Base-by-base conservation (phyloP, 768 basidiomycete genomes). In the Botryobasidium botryosum region DNA sequence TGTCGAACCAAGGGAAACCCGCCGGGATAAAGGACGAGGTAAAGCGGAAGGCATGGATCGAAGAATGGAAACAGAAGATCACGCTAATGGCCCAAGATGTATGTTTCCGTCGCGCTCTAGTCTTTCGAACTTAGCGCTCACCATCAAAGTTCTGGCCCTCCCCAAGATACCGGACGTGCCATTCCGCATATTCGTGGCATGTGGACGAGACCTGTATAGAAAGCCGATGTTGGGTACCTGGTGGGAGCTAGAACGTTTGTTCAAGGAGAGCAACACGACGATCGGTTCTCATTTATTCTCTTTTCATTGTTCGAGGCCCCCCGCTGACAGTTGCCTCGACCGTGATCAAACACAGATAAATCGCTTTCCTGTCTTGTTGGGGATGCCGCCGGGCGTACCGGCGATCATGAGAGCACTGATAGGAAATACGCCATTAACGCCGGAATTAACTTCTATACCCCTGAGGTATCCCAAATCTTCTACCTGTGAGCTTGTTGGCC, bases 161-260 rank as follows among this genome's bases (percentile, higher is more conserved):
- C 17, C 1, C 10, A 55, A 88, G 85, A 59, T 88, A n/a, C 68
- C 74, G 0, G 64, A 70, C 15, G 64, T 84, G 1, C 85, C 87
- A 0, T 79, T 94, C 54, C 74, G 72, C 35, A 51, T 92, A 28
- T 70, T 88, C 45, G 88, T 82, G 6, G 87, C 87, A 0, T 74
- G 69, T 2, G 73, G 68, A 4, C 75, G 68, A 51, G 87, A 92
- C 53, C 67, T 67, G 26, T 85, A 72, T 53, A 67, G 90, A 13
- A 94, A 94, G 59, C 90, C 90, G 3, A 78, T 84, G 67, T 74
- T 73, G 8, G 86, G 86, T 2, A 87, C 91, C 70, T 92, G 79
- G 77, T 64, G 70, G 46, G 76, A 77, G 50, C 60, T 91, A 37
- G 71, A 77, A 52, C 64, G 63, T 2, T 64, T 83, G 29, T 83